Conservation (phyloP, 345 rosid species). For the Eucalyptus regnans region DNA sequence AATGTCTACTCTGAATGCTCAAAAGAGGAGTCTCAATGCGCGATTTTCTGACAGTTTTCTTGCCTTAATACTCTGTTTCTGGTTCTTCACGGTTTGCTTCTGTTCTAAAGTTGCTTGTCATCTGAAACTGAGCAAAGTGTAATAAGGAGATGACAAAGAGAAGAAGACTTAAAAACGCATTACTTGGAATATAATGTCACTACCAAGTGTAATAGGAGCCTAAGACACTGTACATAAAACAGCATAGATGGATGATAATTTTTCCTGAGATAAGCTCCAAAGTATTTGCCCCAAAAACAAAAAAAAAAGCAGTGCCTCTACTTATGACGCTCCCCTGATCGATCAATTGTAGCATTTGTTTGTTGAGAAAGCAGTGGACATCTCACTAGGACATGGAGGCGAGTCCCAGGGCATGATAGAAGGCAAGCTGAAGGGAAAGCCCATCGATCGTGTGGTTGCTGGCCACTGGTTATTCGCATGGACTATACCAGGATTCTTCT, state of each 20-base stretch:
- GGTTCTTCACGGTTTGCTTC: background rate
- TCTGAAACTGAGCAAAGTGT: background rate
- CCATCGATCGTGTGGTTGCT: conserved; percentile 6
- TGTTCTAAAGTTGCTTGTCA: background rate
- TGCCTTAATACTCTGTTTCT: background rate
- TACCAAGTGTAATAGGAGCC: background rate
- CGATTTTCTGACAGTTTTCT: background rate
- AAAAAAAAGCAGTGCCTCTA: background rate
- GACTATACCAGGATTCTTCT: conserved; percentile 2
- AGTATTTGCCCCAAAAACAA: background rate
- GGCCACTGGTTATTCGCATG: conserved; percentile 15
- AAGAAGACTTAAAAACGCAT: background rate
- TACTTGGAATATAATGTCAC: background rate
- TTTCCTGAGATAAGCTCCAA: background rate
- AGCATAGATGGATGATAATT: background rate
- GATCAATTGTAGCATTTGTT: conserved; percentile 33
- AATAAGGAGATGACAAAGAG: background rate
- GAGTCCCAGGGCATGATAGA: conserved; percentile 35
- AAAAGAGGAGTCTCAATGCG: background rate
- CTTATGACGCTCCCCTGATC: background rate
- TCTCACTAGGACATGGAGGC: conserved; percentile 31
- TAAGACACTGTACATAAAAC: background rate
- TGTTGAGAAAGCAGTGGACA: conserved; percentile 40
- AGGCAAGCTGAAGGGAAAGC: conserved; percentile 54
- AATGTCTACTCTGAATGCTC: background rate